Base-by-base conservation (phyloP, 257 asterid species). In the Craterostigma plantagineum region DNA sequence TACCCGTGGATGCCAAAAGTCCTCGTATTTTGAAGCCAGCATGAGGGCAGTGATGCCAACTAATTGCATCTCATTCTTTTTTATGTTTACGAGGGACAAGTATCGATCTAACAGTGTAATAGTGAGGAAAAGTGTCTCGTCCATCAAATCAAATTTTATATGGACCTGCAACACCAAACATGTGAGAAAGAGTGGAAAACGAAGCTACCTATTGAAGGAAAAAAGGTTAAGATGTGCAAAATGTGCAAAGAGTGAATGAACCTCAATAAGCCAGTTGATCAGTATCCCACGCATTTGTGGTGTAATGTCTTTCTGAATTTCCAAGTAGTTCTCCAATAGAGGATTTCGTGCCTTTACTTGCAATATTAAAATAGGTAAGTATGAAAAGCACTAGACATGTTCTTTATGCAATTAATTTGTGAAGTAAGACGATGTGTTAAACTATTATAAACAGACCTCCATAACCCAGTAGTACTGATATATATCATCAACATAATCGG, bases 1-100 rank as follows among this genome's bases (percentile, higher is more conserved):
- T 79, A 87, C 93, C 83, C 72, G 73, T n/a, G 93, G 98, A 62
- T 79, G 93, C 86, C 93, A 87, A 58, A 76, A 82, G 65, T 87
- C 98, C 56, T 87, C 98, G 57, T 87, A 87, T 56, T 87, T 87
- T 18, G 98, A 87, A 27, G 98, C 98, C 70, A 87, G 67, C 39
- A 87, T 60, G 43, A 87, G 92, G 59, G 93, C 74, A 56, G 98
- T 79, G 53, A 87, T 92, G 51, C 95, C 98, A 60, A 76, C 91
- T 63, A 82, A 66, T 66, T 87, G 98, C 81, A 82, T 61, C 57
- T 87, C 91, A 36, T 58, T 72, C 56, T 72, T 78, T 76, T 58
- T 71, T 59, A 87, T 72, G 64, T 48, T 50, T 58, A 60, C 82
- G 14, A 63, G 66, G 58, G 92, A 74, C 42, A 82, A 54, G 60